A percentile compares a stretch with the other conserved stretches of the same genome.
Conservation (phyloP, 2,329 filamentous ascomycete genomes). For the Paraconiothyrium sp. region DNA sequence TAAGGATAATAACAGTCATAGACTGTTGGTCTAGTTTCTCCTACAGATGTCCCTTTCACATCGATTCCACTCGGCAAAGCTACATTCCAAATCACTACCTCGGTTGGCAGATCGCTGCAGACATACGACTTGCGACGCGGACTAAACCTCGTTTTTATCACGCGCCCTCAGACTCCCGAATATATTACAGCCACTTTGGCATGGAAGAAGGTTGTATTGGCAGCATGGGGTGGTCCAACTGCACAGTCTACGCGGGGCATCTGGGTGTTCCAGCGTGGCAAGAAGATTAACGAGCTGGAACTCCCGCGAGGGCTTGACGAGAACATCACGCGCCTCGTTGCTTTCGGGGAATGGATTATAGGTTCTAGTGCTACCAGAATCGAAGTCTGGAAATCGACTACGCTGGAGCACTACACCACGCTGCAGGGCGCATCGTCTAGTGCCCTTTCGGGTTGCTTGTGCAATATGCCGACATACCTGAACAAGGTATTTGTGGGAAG, state of each 20-base stretch:
- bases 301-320: slow-evolving; percentile 72
- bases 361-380: slow-evolving; percentile 79
- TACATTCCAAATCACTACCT: slow-evolving; percentile 97
- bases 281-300: slow-evolving; percentile 79
- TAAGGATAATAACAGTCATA: slow-evolving; percentile 51
- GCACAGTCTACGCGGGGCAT: slow-evolving; percentile 70
- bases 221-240: slow-evolving; percentile 80
- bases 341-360: slow-evolving; percentile 92
- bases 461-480: slow-evolving; percentile 90
- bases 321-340: slow-evolving; percentile 78
- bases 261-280: slow-evolving; percentile 93
- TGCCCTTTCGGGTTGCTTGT: slow-evolving; percentile 79
- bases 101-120: slow-evolving; percentile 86
- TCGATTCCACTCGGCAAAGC: slow-evolving; percentile 89
- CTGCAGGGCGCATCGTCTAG: slow-evolving; percentile 70
- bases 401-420: slow-evolving; percentile 89
- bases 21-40: slow-evolving; percentile 93
- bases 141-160: slow-evolving; percentile 92
- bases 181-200: slow-evolving; percentile 86
- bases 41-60: slow-evolving; percentile 89
- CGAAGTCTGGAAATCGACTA: slow-evolving; percentile 87
- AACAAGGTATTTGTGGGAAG: slow-evolving; percentile 96
- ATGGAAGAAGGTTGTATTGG: slow-evolving; percentile 87
- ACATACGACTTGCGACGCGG: slow-evolving; percentile 94
- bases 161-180: slow-evolving; percentile 85